Conservation (phyloP, 192 early-diverging fungal species). For the Backusella parvicylindrica region DNA sequence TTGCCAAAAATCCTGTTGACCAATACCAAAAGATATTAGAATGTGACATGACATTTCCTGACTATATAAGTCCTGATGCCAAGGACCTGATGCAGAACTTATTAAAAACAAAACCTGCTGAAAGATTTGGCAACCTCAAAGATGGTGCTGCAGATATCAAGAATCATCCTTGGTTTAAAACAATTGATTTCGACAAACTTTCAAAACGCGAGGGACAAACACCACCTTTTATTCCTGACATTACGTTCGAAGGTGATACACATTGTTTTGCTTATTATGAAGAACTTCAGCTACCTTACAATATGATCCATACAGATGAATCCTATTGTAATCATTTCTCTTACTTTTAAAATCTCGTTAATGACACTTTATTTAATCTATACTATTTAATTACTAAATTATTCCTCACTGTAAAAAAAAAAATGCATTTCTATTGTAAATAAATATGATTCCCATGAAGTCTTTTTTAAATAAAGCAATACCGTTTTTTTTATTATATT, state of each 20-base stretch:
- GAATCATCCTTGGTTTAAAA: constrained; percentile 72
- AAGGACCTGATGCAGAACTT: constrained; percentile 74
- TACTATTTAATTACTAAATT: not conserved
- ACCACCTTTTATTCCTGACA: constrained; percentile 50
- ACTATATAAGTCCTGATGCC: constrained; percentile 63
- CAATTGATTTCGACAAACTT: constrained; percentile 44
- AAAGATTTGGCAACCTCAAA: constrained; percentile 59
- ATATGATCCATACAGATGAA: not conserved
- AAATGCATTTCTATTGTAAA: not conserved
- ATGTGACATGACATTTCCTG: constrained; percentile 69
- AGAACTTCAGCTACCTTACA: constrained; percentile 12
- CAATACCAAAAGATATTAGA: constrained; percentile 88
- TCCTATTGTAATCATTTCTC: constrained; percentile 19
- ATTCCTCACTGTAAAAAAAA: not conserved
- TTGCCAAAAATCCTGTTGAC: constrained; percentile 82
- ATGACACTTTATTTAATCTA: not conserved
- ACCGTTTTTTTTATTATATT: too few species aligned
- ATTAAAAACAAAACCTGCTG: constrained; percentile 71
- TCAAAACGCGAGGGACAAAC: constrained; percentile 32
- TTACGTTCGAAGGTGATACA: constrained; percentile 44
- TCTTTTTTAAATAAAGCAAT: too few species aligned
- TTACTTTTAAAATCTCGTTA: constrained; percentile 6
- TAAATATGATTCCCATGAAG: not conserved
- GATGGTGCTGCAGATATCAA: constrained; percentile 75
- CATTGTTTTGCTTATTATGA: constrained; percentile 31